Percentiles rank a stretch among this genome's conserved stretches.
Conservation (phyloP, 176 grass and related monocot genomes). For the Triticum dicoccoides region DNA sequence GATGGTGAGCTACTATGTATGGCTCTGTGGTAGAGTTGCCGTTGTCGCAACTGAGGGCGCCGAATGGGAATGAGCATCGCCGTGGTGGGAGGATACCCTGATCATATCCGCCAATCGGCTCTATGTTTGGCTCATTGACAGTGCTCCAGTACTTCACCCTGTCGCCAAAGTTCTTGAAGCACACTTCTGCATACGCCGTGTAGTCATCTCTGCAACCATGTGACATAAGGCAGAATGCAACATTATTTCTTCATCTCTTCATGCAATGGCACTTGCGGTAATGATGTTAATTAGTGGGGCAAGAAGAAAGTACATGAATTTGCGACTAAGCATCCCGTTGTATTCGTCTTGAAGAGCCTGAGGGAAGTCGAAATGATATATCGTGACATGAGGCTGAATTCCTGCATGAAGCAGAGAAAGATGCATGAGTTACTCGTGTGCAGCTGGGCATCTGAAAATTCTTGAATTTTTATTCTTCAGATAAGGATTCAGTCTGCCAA, state of each 20-base stretch:
- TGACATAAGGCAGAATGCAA: neutral
- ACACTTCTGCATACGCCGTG: constrained; percentile 52
- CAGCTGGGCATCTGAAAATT: neutral
- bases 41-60: constrained; percentile 33
- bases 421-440: neutral
- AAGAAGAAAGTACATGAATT: constrained; percentile 55
- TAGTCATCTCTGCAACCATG: constrained; percentile 64
- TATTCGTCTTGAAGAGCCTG: constrained; percentile 81
- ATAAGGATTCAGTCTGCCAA: neutral
- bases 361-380: constrained; percentile 91
- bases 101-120: constrained; percentile 53
- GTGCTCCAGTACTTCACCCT: constrained; percentile 76
- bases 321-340: constrained; percentile 54
- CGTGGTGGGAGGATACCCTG: constrained; percentile 28
- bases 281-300: neutral
- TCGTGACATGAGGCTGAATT: constrained; percentile 79
- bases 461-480: neutral
- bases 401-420: constrained; percentile 39
- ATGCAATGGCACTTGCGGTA: neutral
- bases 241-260: neutral
- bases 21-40: constrained; percentile 73
- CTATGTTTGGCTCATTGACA: constrained; percentile 67
- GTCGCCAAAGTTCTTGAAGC: constrained; percentile 70
- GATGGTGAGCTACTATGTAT: constrained; percentile 46
- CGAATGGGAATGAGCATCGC: constrained; percentile 63